Evolutionary conservation across 805 yeast genomes (phyloP).

Genomic region (Dipodascopsis uninucleata): DNA sequence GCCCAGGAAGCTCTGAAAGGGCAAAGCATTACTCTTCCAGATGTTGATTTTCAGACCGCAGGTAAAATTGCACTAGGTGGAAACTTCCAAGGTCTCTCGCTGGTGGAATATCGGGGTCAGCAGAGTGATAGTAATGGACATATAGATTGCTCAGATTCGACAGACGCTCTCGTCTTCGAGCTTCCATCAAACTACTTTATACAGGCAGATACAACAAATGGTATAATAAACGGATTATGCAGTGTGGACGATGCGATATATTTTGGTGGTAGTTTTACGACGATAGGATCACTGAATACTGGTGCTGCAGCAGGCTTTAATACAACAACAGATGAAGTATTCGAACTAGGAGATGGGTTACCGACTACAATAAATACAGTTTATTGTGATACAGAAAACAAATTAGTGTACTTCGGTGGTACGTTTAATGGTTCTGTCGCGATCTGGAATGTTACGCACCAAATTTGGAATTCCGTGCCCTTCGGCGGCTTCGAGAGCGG

Average conservation of each 20-base stretch:
- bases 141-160: slow-evolving; percentile 8
- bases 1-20: too few relatives aligned
- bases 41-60: slow-evolving; percentile 17
- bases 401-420: slow-evolving; percentile 76
- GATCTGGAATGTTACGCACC: slow-evolving; percentile 51
- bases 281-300: slow-evolving; percentile 22
- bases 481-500: slow-evolving; percentile 73
- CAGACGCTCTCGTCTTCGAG: slow-evolving; percentile 20
- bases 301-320: slow-evolving; percentile 32
- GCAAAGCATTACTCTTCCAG: slow-evolving; percentile 5
- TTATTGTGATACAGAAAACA: slow-evolving; percentile 46
- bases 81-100: slow-evolving; percentile 39
- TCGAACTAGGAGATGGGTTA: slow-evolving; percentile 24
- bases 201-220: slow-evolving; percentile 14
- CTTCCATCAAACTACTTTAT: slow-evolving; percentile 14
- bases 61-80: slow-evolving; percentile 40
- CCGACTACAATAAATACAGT: slow-evolving; percentile 46
- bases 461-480: slow-evolving; percentile 48
- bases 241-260: slow-evolving; percentile 27
- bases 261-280: slow-evolving; percentile 36
- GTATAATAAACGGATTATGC: slow-evolving; percentile 28
- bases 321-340: slow-evolving; percentile 30
- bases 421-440: slow-evolving; percentile 62
- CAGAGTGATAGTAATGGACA: too few relatives aligned
- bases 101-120: slow-evolving; percentile 33